Evolutionary conservation across 2,329 filamentous ascomycete species (phyloP).

Genomic region (Tolypocladium capitatum): DNA sequence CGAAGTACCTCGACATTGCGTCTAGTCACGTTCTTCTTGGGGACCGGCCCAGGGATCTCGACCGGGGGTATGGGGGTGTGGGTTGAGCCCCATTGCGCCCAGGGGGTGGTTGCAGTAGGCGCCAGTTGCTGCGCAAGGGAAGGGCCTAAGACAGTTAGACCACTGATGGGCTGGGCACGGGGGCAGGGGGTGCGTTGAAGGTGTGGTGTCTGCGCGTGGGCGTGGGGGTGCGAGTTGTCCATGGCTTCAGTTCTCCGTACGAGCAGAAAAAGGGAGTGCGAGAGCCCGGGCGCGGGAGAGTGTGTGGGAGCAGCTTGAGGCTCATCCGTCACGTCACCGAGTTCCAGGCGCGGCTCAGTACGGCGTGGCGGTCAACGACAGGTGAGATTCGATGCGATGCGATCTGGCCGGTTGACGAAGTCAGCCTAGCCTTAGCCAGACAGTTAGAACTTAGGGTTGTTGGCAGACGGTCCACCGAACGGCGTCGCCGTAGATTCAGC

Average conservation of each 20-base stretch:
- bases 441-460: neutral
- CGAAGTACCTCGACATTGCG: slow-evolving; percentile 4
- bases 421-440: neutral
- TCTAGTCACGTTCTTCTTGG: neutral
- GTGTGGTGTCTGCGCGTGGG: neutral
- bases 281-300: neutral
- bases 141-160: slow-evolving; percentile 2
- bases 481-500: neutral
- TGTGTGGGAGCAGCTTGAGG: neutral
- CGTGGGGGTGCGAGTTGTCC: neutral
- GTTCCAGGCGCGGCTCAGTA: neutral
- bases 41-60: neutral
- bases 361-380: neutral
- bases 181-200: neutral
- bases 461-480: neutral
- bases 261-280: neutral
- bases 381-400: neutral
- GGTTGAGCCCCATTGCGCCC: neutral
- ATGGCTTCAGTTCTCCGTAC: neutral
- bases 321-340: neutral
- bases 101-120: no score
- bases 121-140: slow-evolving; percentile 4
- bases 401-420: neutral
- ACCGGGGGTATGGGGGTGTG: neutral
- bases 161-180: slow-evolving; percentile 1